These are phyloP conservation scores for Chaetomiaceae sp. DNA, from an alignment of 2,329 filamentous ascomycete species.

Conservation along the genomic window DNA sequence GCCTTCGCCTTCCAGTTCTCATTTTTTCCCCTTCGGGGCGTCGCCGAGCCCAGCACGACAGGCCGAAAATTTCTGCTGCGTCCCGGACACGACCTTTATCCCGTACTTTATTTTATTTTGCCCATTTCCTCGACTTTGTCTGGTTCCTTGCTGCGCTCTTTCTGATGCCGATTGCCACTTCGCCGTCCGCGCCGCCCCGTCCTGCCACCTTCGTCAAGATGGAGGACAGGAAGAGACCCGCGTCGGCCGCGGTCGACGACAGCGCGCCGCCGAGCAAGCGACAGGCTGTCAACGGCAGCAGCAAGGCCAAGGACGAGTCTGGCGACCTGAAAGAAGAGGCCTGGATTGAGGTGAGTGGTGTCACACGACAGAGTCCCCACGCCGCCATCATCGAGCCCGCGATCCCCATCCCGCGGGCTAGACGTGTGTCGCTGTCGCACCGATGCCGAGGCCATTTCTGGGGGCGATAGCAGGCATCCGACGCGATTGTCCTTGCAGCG, in stretches of 20 bases:
- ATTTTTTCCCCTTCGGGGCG: conserved; percentile 7
- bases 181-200: conserved; percentile 62
- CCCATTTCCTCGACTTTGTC: conserved; percentile 9
- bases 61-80: neutral
- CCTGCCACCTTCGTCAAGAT: conserved; percentile 86
- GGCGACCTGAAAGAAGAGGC: conserved; percentile 52
- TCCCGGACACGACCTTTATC: conserved; percentile 4
- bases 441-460: conserved; percentile 6
- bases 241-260: conserved; percentile 72
- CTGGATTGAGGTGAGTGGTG: conserved; percentile 59
- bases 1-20: conserved; percentile 10
- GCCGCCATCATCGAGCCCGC: conserved; percentile 8
- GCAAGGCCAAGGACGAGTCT: conserved; percentile 49
- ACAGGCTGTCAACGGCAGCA: conserved; percentile 77
- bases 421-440: conserved; percentile 11
- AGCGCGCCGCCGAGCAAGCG: conserved; percentile 85
- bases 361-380: conserved; percentile 29
- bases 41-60: conserved; percentile 5
- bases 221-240: conserved; percentile 98
- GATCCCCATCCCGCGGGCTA: conserved; percentile 6
- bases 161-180: conserved; percentile 86
- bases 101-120: conserved; percentile 10
- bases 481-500: conserved; percentile 21
- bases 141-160: conserved; percentile 35
- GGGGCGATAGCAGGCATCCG: conserved; percentile 17